Evolutionary conservation across 345 rosid genomes (phyloP), one percentile per base, ranked within the genome.

Genomic region (Alliaria petiolata): DNA sequence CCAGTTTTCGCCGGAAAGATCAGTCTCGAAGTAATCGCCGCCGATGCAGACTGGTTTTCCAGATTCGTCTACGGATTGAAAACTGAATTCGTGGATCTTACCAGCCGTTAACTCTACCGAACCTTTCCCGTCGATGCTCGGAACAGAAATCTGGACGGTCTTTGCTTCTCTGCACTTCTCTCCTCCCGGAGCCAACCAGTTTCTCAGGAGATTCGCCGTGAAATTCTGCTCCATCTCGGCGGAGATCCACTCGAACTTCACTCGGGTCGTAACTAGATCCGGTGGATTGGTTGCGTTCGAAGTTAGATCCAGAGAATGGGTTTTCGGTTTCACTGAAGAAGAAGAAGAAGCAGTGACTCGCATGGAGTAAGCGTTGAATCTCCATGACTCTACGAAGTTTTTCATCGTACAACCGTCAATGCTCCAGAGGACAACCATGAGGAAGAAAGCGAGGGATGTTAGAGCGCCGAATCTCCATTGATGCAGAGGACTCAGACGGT

Each of bases 1-100:
- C 97, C 98, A 93, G 34, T 82, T 72, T 34, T 83, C 87, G 3
- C 98, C 97, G 3, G 96, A 88, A 20, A 93, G 89, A 83, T 90
- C 98, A 0, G 86, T 77, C 75, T 93, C 98, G 43, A 83, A 93
- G 79, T 87, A 89, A 74, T 93, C 98, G 2, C 98, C 98, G 2
- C 97, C 97, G 10, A 44, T 56, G 70, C 98, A 93, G 0, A 82
- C 81, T 1, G 35, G 82, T 40, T 80, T 82, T 14, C 82, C 74
- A 0, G 85, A 78, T n/a, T 68, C 95, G 58, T 86, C 93, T 66
- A 83, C 62, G 0, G 93, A 86, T 38, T 79, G 84, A 47, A 93
- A 87, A 36, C 15, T 51, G 69, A 90, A 84, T 34, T 89, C 88
- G 15, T 89, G 89, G 68, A 79, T 67, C 58, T 80, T 78, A 10